Conservation (phyloP, 345 rosid genomes). For the Gossypium ekmanianum region DNA sequence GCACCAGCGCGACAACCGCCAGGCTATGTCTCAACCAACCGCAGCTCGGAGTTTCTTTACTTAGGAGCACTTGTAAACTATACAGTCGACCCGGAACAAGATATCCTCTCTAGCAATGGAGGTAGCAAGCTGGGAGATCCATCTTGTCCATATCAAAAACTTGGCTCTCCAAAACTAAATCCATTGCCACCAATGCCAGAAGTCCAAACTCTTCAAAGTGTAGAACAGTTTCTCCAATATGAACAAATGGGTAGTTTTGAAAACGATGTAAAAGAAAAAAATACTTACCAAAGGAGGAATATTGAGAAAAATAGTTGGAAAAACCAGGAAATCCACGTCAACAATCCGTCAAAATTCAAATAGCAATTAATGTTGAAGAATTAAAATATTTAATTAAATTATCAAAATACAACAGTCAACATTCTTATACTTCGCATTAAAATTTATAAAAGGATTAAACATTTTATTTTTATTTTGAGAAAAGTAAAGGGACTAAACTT, state of each 20-base stretch:
- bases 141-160: constrained; percentile 43
- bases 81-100: constrained; percentile 35
- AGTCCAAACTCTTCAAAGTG: constrained; percentile 37
- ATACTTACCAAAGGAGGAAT: background rate
- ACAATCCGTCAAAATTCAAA: too few relatives aligned
- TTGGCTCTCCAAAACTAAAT: constrained; percentile 83
- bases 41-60: constrained; percentile 80
- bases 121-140: constrained; percentile 43
- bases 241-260: constrained; percentile 27
- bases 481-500: too few relatives aligned
- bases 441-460: too few relatives aligned
- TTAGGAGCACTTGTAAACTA: constrained; percentile 73
- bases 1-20: constrained; percentile 25
- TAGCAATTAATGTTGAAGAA: too few relatives aligned
- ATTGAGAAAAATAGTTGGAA: too few relatives aligned
- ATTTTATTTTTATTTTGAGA: too few relatives aligned
- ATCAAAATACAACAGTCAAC: too few relatives aligned
- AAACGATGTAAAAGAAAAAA: constrained; percentile 38
- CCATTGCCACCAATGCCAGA: constrained; percentile 85
- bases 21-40: constrained; percentile 35
- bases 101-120: constrained; percentile 30
- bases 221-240: constrained; percentile 16
- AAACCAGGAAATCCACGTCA: too few relatives aligned
- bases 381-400: too few relatives aligned
- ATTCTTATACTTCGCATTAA: too few relatives aligned